Conservation (phyloP, 768 basidiomycete genomes). For the Phlebiopsis gigantea region DNA sequence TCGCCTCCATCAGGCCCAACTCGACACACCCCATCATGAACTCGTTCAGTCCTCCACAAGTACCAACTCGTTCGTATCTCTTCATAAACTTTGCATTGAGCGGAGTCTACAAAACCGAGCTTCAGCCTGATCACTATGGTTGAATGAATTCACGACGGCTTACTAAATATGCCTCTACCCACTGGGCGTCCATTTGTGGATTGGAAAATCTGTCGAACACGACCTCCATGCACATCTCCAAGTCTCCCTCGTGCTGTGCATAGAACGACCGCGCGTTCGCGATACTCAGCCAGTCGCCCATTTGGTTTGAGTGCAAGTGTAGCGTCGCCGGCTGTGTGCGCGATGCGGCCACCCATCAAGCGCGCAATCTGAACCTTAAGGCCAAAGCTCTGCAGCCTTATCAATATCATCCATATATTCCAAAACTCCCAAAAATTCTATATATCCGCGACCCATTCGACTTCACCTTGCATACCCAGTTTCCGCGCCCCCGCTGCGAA, state of each 20-base stretch:
- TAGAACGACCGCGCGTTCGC: background rate
- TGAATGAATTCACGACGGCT: too few relatives aligned
- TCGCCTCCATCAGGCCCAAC: background rate
- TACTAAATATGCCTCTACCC: background rate
- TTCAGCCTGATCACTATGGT: background rate
- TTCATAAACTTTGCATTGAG: background rate
- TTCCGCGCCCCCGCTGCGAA: background rate
- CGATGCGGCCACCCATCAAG: too few relatives aligned
- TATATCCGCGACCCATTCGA: background rate
- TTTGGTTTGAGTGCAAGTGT: background rate
- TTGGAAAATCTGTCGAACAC: background rate
- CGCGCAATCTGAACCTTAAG: background rate
- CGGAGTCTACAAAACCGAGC: background rate
- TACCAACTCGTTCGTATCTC: background rate
- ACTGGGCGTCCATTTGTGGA: background rate
- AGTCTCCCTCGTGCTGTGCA: background rate
- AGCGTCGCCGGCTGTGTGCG: too few relatives aligned
- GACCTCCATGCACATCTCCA: background rate
- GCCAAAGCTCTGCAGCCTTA: background rate
- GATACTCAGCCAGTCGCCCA: background rate
- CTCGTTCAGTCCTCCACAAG: background rate
- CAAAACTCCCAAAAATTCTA: background rate
- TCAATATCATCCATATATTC: too few relatives aligned
- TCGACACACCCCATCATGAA: background rate
- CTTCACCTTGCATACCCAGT: conserved; percentile 8